These are phyloP conservation scores for Rhynchospora pubera DNA, from an alignment of 176 grass and related monocot genomes.

Conservation along the genomic window DNA sequence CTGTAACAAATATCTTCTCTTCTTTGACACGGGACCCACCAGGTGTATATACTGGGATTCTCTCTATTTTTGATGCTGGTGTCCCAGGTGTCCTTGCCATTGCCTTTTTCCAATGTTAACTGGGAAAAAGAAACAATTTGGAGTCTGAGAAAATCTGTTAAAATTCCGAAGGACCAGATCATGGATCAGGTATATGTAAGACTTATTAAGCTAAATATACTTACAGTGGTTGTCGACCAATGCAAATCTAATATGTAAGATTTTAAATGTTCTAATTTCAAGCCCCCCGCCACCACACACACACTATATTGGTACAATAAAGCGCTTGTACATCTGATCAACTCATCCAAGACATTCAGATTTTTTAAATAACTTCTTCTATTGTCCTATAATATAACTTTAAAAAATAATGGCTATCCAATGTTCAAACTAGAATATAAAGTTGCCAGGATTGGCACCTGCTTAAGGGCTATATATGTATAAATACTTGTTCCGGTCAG, in stretches of 20 bases:
- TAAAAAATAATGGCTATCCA: not conserved
- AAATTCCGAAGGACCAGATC: not conserved
- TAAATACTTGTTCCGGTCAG: not conserved
- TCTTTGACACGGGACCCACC: constrained; percentile 74
- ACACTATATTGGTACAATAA: no score
- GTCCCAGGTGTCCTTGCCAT: constrained; percentile 52
- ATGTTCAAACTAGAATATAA: not conserved
- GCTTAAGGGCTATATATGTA: not conserved
- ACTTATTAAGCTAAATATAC: not conserved
- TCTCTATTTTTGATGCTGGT: constrained; percentile 61
- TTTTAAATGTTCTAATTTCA: no score
- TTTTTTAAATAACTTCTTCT: not conserved
- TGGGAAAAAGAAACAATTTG: not conserved
- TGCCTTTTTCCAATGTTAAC: not conserved
- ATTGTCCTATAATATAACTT: not conserved
- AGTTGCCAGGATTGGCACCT: not conserved
- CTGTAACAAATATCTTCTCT: constrained; percentile 99
- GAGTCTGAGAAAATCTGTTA: not conserved
- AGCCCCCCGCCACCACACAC: no score
- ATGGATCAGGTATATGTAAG: not conserved
- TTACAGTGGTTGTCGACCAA: not conserved
- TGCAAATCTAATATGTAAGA: not conserved
- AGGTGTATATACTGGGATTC: constrained; percentile 49
- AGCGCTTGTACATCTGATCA: no score
- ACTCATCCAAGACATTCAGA: no score